phyloP scores from a whole-genome alignment of 164 flowering plant species.

The Chimonanthus praecox region DNA sequence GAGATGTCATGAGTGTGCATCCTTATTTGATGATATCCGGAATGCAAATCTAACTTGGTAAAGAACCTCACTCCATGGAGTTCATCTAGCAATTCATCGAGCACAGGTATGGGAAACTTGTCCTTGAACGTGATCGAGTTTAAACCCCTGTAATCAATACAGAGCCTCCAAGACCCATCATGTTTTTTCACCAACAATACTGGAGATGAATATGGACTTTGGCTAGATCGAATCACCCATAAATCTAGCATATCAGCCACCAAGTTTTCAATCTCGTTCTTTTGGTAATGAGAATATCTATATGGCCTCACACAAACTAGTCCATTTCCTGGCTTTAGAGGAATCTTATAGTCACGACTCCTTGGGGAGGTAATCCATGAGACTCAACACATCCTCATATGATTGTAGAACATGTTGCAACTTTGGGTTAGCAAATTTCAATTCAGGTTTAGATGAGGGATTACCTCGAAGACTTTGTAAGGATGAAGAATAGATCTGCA shows the following conservation, averaged over 20 bases:
- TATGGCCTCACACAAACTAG: neutral
- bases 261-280: slow-evolving; percentile 4
- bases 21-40: slow-evolving; percentile 14
- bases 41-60: slow-evolving; percentile 11
- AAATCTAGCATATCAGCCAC: neutral
- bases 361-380: neutral
- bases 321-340: neutral
- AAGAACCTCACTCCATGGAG: slow-evolving; percentile 9
- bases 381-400: neutral
- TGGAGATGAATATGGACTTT: neutral
- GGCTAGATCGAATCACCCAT: too few relatives aligned
- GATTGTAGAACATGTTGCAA: neutral
- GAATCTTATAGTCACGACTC: neutral
- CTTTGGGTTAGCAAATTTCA: neutral
- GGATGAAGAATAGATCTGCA: neutral
- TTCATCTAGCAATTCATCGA: slow-evolving; percentile 10
- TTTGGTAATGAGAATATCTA: neutral
- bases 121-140: slow-evolving; percentile 2
- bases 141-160: slow-evolving; percentile 2
- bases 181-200: neutral
- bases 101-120: neutral
- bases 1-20: neutral
- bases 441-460: neutral
- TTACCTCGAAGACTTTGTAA: neutral
- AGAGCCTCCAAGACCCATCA: slow-evolving; percentile 1